phyloP scores from a whole-genome alignment of 805 yeast genomes.

The Myxozyma lipomycoides region DNA sequence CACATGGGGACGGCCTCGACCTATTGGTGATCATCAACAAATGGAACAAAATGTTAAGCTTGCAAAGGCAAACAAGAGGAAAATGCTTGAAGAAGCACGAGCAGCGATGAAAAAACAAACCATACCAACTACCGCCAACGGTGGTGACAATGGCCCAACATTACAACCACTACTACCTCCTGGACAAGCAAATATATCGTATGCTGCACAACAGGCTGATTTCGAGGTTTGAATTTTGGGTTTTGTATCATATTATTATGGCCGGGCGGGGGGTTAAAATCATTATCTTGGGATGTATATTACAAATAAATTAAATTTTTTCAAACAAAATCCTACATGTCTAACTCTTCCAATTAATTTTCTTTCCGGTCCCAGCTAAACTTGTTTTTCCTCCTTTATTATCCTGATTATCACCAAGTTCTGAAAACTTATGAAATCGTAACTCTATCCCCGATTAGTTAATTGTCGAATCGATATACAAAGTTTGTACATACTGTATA shows the following conservation, averaged over 20 bases:
- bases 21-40: slow-evolving; percentile 27
- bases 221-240: slow-evolving; percentile 13
- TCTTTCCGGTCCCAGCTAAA: slow-evolving; percentile 19
- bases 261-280: not conserved
- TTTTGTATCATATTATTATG: not conserved
- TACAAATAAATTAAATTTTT: not conserved
- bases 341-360: not conserved
- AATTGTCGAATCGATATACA: too few relatives aligned
- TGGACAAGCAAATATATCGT: slow-evolving; percentile 14
- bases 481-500: slow-evolving; percentile 25
- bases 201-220: slow-evolving; percentile 22
- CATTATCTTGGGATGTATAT: not conserved
- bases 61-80: slow-evolving; percentile 21
- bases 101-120: slow-evolving; percentile 1
- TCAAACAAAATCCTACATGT: not conserved
- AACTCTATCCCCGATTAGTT: slow-evolving; percentile 45
- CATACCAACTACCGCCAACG: not conserved
- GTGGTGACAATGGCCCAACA: not conserved
- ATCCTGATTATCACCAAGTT: slow-evolving; percentile 85
- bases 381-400: slow-evolving; percentile 43
- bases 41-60: slow-evolving; percentile 19
- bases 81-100: slow-evolving; percentile 24
- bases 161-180: slow-evolving; percentile 19
- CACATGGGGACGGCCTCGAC: slow-evolving; percentile 32
- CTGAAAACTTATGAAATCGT: slow-evolving; percentile 76